Conservation (phyloP, 1,284 basidiomycete species). For the Fomitopsis schrenkii region DNA sequence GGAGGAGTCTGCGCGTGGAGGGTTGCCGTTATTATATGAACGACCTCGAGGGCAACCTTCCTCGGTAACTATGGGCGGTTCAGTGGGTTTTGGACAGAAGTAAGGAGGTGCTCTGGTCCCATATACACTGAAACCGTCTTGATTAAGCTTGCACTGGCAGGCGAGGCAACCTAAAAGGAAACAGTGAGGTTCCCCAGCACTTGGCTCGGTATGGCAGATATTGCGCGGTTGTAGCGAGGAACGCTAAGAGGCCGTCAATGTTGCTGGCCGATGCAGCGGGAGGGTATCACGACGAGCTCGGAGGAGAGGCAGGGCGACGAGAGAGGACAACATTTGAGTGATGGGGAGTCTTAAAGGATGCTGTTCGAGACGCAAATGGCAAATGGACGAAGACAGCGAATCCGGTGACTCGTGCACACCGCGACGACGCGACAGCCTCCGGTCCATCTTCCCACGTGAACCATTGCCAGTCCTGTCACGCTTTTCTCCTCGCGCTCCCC, state of each 20-base stretch:
- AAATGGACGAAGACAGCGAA: not conserved
- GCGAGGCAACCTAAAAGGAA: no score
- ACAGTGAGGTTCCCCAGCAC: no score
- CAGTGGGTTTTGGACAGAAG: not conserved
- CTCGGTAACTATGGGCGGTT: not conserved
- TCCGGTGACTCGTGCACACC: not conserved
- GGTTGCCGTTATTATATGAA: not conserved
- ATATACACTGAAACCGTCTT: not conserved
- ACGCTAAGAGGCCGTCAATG: not conserved
- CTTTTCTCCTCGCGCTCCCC: not conserved
- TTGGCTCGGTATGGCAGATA: not conserved
- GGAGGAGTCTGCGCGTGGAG: not conserved
- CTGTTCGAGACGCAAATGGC: no score
- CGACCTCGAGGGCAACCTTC: not conserved
- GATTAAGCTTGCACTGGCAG: not conserved
- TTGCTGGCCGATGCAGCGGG: not conserved
- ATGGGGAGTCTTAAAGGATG: no score
- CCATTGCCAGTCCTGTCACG: not conserved
- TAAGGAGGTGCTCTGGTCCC: not conserved
- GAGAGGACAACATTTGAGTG: no score
- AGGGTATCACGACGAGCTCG: not conserved
- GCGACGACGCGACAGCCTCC: not conserved
- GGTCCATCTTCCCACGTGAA: not conserved
- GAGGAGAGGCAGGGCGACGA: not conserved
- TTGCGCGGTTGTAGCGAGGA: not conserved